Percentiles rank a stretch among this genome's conserved stretches.
These are phyloP conservation scores for Tetrahymena elliotti DNA, from an alignment of 73 alveolate species.

Conservation along the genomic window DNA sequence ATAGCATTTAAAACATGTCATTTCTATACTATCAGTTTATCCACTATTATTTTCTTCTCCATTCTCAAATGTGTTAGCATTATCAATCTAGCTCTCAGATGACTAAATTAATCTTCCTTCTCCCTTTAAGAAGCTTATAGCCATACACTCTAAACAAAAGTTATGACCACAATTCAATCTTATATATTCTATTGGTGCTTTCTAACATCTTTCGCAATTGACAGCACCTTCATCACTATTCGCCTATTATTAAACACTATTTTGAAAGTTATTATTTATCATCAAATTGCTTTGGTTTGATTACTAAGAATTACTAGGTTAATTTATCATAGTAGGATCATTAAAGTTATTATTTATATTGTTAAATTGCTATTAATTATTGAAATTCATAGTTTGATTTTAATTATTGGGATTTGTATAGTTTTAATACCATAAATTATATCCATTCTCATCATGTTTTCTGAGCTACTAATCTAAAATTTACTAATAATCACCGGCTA, in stretches of 20 bases:
- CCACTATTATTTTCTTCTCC: not conserved
- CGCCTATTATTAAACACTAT: not conserved
- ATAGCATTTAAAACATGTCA: not conserved
- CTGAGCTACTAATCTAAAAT: not conserved
- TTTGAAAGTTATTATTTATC: not conserved
- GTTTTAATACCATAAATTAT: not conserved
- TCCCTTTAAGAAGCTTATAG: not conserved
- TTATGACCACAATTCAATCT: not conserved
- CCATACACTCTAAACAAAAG: not conserved
- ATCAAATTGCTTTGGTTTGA: not conserved
- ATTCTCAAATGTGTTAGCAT: not conserved
- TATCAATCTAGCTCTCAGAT: not conserved
- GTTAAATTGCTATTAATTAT: not conserved
- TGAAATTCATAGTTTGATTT: not conserved
- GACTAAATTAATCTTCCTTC: not conserved
- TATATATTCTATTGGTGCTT: not conserved
- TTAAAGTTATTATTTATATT: not conserved
- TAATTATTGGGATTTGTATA: not conserved
- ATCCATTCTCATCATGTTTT: not conserved
- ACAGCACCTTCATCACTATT: not conserved
- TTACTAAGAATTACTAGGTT: not conserved
- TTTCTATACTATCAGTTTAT: not conserved
- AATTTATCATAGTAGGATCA: not conserved
- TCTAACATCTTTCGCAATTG: not conserved
- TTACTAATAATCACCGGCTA: not conserved